These are phyloP conservation scores for Sporothrix mexicana DNA, from an alignment of 2,329 filamentous ascomycete species.

Conservation along the genomic window DNA sequence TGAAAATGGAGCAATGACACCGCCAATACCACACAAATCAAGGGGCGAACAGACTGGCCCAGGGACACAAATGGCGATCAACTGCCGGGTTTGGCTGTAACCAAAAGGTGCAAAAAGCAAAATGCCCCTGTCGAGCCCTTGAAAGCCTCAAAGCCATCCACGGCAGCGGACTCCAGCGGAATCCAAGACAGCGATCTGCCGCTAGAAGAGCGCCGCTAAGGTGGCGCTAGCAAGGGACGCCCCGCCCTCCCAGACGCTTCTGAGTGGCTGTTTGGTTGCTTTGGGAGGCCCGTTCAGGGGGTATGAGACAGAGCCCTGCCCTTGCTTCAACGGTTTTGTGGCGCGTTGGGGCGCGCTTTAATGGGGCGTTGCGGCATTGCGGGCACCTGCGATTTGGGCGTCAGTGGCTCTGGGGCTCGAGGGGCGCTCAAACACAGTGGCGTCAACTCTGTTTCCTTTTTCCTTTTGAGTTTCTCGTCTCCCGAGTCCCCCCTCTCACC, in stretches of 20 bases:
- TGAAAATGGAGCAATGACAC: constrained; percentile 16
- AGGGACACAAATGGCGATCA: constrained; percentile 14
- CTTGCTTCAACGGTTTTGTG: constrained; percentile 28
- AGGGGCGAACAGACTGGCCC: neutral
- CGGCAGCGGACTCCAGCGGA: neutral
- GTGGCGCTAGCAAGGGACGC: neutral
- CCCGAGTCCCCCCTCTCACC: neutral
- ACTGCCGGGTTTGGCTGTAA: neutral
- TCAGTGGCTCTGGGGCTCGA: neutral
- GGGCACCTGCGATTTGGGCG: neutral
- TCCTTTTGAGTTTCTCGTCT: neutral
- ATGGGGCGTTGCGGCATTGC: neutral
- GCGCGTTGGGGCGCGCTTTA: constrained; percentile 9
- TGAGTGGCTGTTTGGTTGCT: neutral
- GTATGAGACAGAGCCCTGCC: constrained; percentile 10
- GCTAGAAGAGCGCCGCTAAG: neutral
- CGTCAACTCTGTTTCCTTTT: neutral
- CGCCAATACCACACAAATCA: constrained; percentile 12
- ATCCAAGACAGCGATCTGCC: constrained; percentile 20
- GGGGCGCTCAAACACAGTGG: neutral
- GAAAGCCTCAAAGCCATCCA: no score
- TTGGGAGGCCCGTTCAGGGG: constrained; percentile 11
- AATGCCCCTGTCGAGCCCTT: neutral
- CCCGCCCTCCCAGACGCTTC: neutral
- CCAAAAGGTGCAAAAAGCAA: neutral